Conservation (phyloP, 176 grass and related monocot species). For the Bonia amplexicaulis region DNA sequence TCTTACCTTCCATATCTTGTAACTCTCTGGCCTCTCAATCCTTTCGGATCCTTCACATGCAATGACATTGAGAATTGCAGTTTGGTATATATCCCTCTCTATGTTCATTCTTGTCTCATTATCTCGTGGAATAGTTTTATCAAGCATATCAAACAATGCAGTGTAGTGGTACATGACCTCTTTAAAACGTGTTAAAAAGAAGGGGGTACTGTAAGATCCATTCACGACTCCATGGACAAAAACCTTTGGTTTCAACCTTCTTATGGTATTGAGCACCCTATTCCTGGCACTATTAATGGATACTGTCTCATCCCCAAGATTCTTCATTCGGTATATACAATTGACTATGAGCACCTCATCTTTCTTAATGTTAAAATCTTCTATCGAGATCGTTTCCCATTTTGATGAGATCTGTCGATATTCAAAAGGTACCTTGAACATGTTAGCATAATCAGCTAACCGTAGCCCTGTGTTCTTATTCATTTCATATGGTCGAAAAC, state of each 20-base stretch:
- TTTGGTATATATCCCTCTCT: constrained; percentile 5
- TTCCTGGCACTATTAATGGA: constrained; percentile 15
- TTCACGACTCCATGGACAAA: constrained; percentile 24
- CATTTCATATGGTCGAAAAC: constrained; percentile 41
- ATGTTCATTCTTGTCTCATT: constrained; percentile 25
- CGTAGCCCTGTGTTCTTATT: constrained; percentile 30
- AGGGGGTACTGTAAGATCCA: constrained; percentile 32
- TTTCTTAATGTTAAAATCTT: constrained; percentile 26
- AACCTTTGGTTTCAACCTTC: constrained; percentile 21
- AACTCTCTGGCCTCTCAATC: constrained; percentile 30
- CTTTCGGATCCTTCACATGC: constrained; percentile 39
- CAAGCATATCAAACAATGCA: constrained; percentile 26
- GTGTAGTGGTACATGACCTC: constrained; percentile 31
- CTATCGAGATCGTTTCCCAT: constrained; percentile 40
- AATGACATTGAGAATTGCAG: constrained; percentile 21
- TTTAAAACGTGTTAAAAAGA: constrained; percentile 38
- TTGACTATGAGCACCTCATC: constrained; percentile 35
- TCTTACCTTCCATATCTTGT: constrained; percentile 30
- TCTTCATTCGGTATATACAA: constrained; percentile 22
- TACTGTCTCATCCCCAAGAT: constrained; percentile 36
- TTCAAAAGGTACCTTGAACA: constrained; percentile 57
- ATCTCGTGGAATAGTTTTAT: constrained; percentile 12
- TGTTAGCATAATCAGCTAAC: constrained; percentile 54
- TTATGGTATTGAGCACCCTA: constrained; percentile 34
- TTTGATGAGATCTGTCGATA: constrained; percentile 49